Evolutionary conservation across 768 basidiomycete species (phyloP).

Genomic region (Leccinum ochraceum): DNA sequence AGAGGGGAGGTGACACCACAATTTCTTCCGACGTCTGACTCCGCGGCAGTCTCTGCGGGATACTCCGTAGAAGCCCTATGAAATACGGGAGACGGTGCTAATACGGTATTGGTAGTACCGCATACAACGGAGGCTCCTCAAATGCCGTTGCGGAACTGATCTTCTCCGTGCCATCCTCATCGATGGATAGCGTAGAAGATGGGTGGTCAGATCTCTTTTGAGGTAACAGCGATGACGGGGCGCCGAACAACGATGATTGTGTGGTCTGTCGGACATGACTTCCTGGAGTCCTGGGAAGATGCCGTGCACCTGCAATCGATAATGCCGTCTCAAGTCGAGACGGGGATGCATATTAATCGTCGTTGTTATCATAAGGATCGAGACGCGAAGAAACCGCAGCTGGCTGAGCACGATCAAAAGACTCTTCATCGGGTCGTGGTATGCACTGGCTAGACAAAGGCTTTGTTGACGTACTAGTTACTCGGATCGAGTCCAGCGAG

Average conservation of each 20-base stretch:
- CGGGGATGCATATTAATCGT: slow-evolving; percentile 52
- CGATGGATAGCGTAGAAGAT: neutral
- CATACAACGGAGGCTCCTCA: slow-evolving; percentile 7
- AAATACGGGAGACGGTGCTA: slow-evolving; percentile 4
- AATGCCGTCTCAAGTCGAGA: slow-evolving; percentile 65
- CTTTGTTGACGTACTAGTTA: neutral
- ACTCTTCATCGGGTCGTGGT: slow-evolving; percentile 6
- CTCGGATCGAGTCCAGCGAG: slow-evolving; percentile 46
- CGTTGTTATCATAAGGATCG: slow-evolving; percentile 36
- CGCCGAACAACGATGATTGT: slow-evolving; percentile 37
- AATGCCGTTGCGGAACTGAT: slow-evolving; percentile 1
- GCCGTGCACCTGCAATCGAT: slow-evolving; percentile 62
- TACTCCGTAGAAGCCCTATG: neutral
- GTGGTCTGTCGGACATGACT: slow-evolving; percentile 13
- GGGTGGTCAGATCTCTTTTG: slow-evolving; percentile 2
- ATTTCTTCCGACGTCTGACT: slow-evolving; percentile 37
- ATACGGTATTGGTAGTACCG: slow-evolving; percentile 1
- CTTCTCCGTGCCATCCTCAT: slow-evolving; percentile 1
- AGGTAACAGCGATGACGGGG: slow-evolving; percentile 35
- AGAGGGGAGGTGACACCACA: neutral
- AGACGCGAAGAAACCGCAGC: slow-evolving; percentile 1
- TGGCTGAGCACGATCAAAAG: neutral
- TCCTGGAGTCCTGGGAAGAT: slow-evolving; percentile 27
- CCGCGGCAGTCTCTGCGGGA: slow-evolving; percentile 4
- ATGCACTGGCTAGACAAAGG: slow-evolving; percentile 8